Evolutionary conservation across 2,329 filamentous ascomycete species (phyloP).

Genomic region (Fusarium nanum): DNA sequence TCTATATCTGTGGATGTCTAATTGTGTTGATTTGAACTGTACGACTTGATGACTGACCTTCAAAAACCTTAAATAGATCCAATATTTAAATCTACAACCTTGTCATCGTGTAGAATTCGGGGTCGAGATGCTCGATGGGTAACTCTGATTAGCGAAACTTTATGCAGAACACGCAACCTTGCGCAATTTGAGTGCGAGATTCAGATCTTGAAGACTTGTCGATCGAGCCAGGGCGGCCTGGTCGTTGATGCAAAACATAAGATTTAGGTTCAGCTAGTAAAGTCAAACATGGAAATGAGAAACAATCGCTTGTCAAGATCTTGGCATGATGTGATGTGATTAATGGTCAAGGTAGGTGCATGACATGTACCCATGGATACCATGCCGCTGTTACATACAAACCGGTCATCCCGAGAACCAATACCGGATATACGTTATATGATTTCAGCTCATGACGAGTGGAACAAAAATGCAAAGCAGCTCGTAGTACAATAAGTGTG

Average conservation of each 20-base stretch:
- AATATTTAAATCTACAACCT: rapidly evolving
- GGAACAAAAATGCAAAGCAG: not conserved
- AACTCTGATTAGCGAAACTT: not conserved
- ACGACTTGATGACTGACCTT: no score
- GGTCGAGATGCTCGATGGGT: not conserved
- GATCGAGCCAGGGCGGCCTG: not conserved
- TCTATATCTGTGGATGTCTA: no score
- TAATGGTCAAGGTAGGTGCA: not conserved
- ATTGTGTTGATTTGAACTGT: no score
- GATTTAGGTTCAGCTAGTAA: not conserved
- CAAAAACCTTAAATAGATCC: no score
- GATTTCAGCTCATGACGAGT: not conserved
- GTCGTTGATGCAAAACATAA: not conserved
- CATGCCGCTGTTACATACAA: not conserved
- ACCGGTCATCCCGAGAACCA: not conserved
- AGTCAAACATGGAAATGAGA: not conserved
- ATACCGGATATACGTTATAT: not conserved
- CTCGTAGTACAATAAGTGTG: not conserved
- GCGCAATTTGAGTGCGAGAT: not conserved
- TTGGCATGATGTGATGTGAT: not conserved
- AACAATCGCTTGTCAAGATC: not conserved
- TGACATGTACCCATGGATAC: not conserved
- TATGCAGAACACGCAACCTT: not conserved
- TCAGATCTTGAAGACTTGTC: not conserved
- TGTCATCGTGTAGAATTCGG: not conserved